These are phyloP conservation scores for Aphanomyces cochlioides DNA, from an alignment of 352 stramenopile species.

Conservation along the genomic window DNA sequence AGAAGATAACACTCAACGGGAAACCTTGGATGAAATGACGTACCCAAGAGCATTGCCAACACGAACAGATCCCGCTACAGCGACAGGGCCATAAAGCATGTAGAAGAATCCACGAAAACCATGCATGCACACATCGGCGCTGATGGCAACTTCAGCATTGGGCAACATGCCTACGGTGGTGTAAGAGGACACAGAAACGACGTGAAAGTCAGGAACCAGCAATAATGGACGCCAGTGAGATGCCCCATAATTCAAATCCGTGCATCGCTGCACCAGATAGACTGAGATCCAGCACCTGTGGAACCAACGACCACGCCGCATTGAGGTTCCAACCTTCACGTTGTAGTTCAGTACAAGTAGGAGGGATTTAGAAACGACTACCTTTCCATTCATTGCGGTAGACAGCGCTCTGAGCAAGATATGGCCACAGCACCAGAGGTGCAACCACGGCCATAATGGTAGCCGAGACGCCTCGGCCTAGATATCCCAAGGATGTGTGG, in stretches of 20 bases:
- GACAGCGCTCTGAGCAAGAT: slow-evolving; percentile 46
- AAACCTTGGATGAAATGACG: neutral
- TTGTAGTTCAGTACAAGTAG: too few relatives aligned
- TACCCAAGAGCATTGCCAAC: slow-evolving; percentile 48
- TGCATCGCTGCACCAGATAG: slow-evolving; percentile 25
- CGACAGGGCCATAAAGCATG: slow-evolving; percentile 49
- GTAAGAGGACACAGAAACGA: neutral
- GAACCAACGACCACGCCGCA: slow-evolving; percentile 9
- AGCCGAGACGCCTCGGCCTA: slow-evolving; percentile 50
- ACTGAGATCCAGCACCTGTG: slow-evolving; percentile 13
- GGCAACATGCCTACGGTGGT: slow-evolving; percentile 44
- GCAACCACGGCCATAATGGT: slow-evolving; percentile 51
- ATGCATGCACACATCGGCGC: slow-evolving; percentile 53
- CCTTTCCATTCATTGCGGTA: slow-evolving; percentile 61
- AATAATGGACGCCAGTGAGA: slow-evolving; percentile 22
- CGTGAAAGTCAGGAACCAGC: slow-evolving; percentile 35
- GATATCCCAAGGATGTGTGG: slow-evolving; percentile 49
- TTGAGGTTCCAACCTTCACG: slow-evolving; percentile 13
- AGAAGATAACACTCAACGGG: slow-evolving; percentile 22
- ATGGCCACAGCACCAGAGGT: slow-evolving; percentile 42
- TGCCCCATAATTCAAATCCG: slow-evolving; percentile 26
- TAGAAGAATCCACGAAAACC: slow-evolving; percentile 45
- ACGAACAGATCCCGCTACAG: slow-evolving; percentile 46
- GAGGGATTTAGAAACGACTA: slow-evolving; percentile 22
- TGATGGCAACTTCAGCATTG: slow-evolving; percentile 47